Conservation (phyloP, 2,329 filamentous ascomycete genomes). For the Diplodia corticola region DNA sequence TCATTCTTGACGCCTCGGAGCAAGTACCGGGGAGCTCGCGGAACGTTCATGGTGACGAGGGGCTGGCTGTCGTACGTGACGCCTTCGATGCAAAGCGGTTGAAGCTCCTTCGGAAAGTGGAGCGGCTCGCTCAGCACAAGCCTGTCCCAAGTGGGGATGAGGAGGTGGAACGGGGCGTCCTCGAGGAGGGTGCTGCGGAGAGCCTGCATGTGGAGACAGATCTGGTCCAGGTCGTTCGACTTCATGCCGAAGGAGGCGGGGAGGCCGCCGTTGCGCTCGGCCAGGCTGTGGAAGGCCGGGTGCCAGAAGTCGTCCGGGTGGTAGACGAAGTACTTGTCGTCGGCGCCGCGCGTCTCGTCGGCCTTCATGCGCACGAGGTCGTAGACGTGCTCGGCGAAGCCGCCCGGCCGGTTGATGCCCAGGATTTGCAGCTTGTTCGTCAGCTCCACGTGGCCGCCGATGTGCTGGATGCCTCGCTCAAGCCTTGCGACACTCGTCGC, state of each 20-base stretch:
- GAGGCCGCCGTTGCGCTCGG: constrained; percentile 38
- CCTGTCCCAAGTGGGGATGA: not conserved
- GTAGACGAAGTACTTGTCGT: constrained; percentile 44
- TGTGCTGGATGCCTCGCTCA: not conserved
- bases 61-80: not conserved
- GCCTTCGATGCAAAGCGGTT: not conserved
- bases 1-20: not conserved
- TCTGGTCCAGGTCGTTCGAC: constrained; percentile 39
- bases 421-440: not conserved
- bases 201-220: not conserved
- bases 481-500: not conserved
- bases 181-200: not conserved
- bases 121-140: not conserved
- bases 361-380: not conserved
- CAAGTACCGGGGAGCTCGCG: not conserved
- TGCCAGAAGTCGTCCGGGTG: constrained; percentile 49
- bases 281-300: constrained; percentile 42
- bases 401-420: not conserved
- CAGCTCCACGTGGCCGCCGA: not conserved
- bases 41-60: not conserved
- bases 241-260: constrained; percentile 42
- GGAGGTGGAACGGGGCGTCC: not conserved
- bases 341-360: not conserved
- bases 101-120: not conserved
- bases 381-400: not conserved